phyloP scores from a whole-genome alignment of 176 grass and related monocot species.

The Rhynchospora tenuis region DNA sequence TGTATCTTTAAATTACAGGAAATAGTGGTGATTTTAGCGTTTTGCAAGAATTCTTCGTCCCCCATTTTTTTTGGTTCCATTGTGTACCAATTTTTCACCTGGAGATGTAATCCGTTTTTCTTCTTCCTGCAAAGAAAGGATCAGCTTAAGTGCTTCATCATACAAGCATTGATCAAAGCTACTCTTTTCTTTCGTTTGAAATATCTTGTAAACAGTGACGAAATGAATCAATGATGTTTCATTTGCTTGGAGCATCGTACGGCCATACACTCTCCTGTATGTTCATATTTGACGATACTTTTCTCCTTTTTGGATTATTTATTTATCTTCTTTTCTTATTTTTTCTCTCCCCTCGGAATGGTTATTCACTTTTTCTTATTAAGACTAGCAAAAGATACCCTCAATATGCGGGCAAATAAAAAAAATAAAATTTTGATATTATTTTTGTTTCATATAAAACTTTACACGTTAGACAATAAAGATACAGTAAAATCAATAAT shows the following conservation, averaged over 20 bases:
- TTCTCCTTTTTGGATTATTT: background rate
- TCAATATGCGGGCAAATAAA: too few species aligned
- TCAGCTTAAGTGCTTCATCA: background rate
- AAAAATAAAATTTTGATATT: too few species aligned
- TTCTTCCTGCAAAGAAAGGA: conserved; percentile 11
- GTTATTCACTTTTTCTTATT: background rate
- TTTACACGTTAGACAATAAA: too few species aligned
- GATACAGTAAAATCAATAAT: too few species aligned
- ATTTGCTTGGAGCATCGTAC: background rate
- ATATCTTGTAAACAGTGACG: conserved; percentile 1
- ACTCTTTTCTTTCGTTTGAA: background rate
- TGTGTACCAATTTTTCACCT: background rate
- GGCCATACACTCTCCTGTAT: background rate
- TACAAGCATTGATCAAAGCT: background rate
- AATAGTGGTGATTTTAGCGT: background rate
- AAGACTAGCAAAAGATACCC: too few species aligned
- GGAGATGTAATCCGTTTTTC: background rate
- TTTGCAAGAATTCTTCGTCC: background rate
- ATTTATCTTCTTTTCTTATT: background rate
- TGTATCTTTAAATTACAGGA: background rate
- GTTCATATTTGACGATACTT: background rate
- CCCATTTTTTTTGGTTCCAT: background rate
- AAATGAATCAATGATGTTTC: conserved; percentile 9
- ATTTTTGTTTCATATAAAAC: too few species aligned
- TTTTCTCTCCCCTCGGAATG: background rate